Percentiles rank a stretch among this genome's conserved stretches.
phyloP scores from a whole-genome alignment of 2,329 filamentous ascomycete genomes.

The Penicillium aurantiogriseum region DNA sequence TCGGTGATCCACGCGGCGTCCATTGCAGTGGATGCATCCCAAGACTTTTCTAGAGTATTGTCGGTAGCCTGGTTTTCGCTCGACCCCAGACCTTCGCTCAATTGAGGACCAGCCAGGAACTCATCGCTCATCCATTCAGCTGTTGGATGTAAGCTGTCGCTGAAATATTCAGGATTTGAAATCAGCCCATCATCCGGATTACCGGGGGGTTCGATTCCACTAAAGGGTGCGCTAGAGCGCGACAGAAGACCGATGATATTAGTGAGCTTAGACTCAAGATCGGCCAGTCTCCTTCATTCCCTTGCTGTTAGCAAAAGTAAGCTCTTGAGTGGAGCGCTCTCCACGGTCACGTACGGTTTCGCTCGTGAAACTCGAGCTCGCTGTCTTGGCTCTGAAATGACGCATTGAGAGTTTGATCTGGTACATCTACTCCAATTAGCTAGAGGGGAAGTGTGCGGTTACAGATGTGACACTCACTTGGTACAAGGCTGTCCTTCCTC shows the following conservation, averaged over 20 bases:
- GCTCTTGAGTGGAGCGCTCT: background rate
- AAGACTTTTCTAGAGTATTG: background rate
- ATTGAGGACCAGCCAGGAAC: background rate
- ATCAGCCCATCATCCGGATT: background rate
- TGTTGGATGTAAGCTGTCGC: background rate
- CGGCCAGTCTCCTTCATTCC: slow-evolving; percentile 12
- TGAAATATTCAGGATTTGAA: background rate
- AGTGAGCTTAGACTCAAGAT: slow-evolving; percentile 15
- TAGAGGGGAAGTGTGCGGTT: background rate
- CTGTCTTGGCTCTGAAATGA: slow-evolving; percentile 14
- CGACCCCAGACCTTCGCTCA: background rate
- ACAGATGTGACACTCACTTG: slow-evolving; percentile 4
- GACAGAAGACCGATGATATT: slow-evolving; percentile 17
- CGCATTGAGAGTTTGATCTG: slow-evolving; percentile 16
- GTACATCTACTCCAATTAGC: slow-evolving; percentile 17
- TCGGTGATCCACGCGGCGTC: slow-evolving; percentile 8
- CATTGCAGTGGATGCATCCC: background rate
- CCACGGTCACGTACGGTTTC: slow-evolving; percentile 12
- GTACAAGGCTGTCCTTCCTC: slow-evolving; percentile 15
- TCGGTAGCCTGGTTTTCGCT: background rate
- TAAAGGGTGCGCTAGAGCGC: slow-evolving; percentile 2
- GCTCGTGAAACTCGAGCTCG: slow-evolving; percentile 11
- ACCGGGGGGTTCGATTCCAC: background rate
- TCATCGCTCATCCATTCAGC: background rate
- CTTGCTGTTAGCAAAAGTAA: slow-evolving; percentile 5